phyloP scores from a whole-genome alignment of 352 stramenopile species.

The Aphanomyces euteiches region DNA sequence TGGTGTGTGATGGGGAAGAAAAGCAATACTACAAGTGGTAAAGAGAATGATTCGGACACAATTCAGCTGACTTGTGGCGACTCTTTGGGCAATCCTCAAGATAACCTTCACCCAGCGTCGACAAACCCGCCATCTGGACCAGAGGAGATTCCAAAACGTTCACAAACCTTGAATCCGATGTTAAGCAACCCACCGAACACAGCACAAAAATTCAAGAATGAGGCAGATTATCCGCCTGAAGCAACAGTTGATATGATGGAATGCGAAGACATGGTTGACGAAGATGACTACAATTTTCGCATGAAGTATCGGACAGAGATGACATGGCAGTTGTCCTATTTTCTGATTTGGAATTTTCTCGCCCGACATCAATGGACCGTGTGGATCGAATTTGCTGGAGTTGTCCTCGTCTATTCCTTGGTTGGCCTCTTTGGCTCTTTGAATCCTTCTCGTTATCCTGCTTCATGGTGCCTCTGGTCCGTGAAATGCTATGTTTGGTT shows the following conservation, averaged over 20 bases:
- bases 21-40: too few relatives aligned
- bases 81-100: too few relatives aligned
- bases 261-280: slow-evolving; percentile 5
- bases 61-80: too few relatives aligned
- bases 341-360: slow-evolving; percentile 16
- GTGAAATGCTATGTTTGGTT: slow-evolving; percentile 9
- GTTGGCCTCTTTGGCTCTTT: slow-evolving; percentile 8
- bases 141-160: too few relatives aligned
- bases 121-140: too few relatives aligned
- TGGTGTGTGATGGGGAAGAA: too few relatives aligned
- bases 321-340: slow-evolving; percentile 9
- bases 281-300: slow-evolving; percentile 22
- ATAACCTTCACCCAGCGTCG: too few relatives aligned
- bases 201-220: too few relatives aligned
- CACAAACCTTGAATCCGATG: too few relatives aligned
- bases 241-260: slow-evolving; percentile 9
- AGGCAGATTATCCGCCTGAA: too few relatives aligned
- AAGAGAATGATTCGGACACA: too few relatives aligned
- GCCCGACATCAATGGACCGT: neutral
- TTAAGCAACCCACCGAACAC: too few relatives aligned
- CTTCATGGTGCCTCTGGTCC: slow-evolving; percentile 15
- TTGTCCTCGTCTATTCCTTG: slow-evolving; percentile 3
- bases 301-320: slow-evolving; percentile 2
- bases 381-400: slow-evolving; percentile 11
- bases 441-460: slow-evolving; percentile 1